Conservation (phyloP, 768 basidiomycete species). For the Harrya chromipes region DNA sequence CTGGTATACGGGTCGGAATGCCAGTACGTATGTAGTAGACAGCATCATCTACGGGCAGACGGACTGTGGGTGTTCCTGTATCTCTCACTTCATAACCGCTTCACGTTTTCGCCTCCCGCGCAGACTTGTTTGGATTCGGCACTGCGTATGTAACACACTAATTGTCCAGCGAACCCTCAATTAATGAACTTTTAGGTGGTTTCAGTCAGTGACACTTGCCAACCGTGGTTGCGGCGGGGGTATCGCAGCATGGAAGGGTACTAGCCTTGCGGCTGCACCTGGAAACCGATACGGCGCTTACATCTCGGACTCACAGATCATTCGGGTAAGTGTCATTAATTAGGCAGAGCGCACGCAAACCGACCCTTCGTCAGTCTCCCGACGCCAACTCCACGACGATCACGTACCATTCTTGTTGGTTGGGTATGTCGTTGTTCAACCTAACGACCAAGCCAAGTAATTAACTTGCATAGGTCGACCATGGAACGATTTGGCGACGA, state of each 20-base stretch:
- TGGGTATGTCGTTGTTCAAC: too few relatives aligned
- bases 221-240: constrained; percentile 63
- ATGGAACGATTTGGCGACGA: constrained; percentile 58
- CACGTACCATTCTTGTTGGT: not conserved
- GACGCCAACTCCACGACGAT: constrained; percentile 48
- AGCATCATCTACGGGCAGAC: constrained; percentile 53
- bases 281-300: constrained; percentile 48
- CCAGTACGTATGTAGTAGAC: constrained; percentile 57
- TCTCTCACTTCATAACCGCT: not conserved
- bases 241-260: constrained; percentile 63
- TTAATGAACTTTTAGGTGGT: constrained; percentile 41
- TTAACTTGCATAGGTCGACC: constrained; percentile 38
- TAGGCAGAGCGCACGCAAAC: not conserved
- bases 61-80: constrained; percentile 45
- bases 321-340: constrained; percentile 35
- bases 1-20: constrained; percentile 59
- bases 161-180: not conserved
- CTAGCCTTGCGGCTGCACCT: constrained; percentile 43
- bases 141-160: not conserved
- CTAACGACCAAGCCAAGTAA: too few relatives aligned
- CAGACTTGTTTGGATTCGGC: constrained; percentile 52
- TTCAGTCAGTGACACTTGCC: constrained; percentile 55
- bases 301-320: constrained; percentile 24
- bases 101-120: constrained; percentile 29
- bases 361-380: constrained; percentile 43